These are phyloP conservation scores for Suillus subalutaceus DNA, from an alignment of 768 basidiomycete genomes.

Conservation along the genomic window DNA sequence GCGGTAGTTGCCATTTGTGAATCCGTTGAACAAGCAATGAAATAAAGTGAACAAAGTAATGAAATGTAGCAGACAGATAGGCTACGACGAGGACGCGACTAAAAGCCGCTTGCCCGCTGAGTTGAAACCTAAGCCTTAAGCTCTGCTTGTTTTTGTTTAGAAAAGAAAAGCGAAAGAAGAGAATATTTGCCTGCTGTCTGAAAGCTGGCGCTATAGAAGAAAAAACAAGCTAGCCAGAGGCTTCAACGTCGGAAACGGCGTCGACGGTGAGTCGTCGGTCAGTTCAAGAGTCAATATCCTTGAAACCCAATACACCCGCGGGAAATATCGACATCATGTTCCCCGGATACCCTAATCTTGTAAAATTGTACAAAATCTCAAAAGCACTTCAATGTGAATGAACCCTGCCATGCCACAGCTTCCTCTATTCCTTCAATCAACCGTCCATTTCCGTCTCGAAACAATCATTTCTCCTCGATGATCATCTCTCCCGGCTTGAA, in stretches of 20 bases:
- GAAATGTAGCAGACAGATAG: constrained; percentile 40
- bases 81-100: constrained; percentile 34
- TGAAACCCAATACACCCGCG: constrained; percentile 34
- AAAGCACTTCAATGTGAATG: background rate
- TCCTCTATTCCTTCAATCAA: background rate
- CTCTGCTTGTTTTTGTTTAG: constrained; percentile 23
- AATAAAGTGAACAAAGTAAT: constrained; percentile 32
- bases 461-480: constrained; percentile 6
- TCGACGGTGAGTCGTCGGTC: constrained; percentile 18
- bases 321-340: constrained; percentile 22
- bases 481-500: constrained; percentile 2
- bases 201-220: constrained; percentile 27
- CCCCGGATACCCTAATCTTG: constrained; percentile 10
- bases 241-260: constrained; percentile 9
- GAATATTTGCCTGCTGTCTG: constrained; percentile 21
- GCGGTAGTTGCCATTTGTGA: constrained; percentile 62
- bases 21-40: constrained; percentile 32
- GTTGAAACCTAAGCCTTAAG: constrained; percentile 2
- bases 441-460: background rate
- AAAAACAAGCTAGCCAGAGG: constrained; percentile 21
- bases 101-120: constrained; percentile 25
- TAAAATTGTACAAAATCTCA: background rate
- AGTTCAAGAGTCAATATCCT: constrained; percentile 34
- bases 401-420: background rate
- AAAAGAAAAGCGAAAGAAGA: constrained; percentile 16